These are phyloP conservation scores for Ophiostoma himal-ulmi DNA, from an alignment of 2,329 filamentous ascomycete genomes.

Conservation along the genomic window DNA sequence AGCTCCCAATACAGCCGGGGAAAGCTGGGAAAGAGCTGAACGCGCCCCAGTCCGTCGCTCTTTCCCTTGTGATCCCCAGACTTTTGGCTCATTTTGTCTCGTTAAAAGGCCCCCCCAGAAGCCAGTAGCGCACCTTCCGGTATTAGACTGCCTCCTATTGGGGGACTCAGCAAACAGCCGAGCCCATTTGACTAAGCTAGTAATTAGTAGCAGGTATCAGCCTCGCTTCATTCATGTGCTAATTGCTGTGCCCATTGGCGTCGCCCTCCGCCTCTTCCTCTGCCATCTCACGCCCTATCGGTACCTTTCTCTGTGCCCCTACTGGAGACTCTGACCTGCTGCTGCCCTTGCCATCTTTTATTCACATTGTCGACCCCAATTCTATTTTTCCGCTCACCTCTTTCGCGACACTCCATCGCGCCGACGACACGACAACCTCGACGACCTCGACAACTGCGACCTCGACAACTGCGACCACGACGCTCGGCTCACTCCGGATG, in stretches of 20 bases:
- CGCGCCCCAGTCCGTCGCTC: constrained; percentile 12
- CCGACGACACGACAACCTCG: not conserved
- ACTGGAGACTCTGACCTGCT: not conserved
- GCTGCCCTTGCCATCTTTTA: not conserved
- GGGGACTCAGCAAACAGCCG: not conserved
- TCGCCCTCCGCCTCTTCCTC: not conserved
- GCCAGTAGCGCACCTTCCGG: not conserved
- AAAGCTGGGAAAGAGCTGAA: not conserved
- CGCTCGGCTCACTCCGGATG: not conserved
- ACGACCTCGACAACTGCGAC: not conserved
- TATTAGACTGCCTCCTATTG: not conserved
- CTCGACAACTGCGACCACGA: not conserved
- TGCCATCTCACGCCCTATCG: not conserved
- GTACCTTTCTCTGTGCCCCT: not conserved
- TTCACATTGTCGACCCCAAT: not conserved
- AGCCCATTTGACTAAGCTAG: not conserved
- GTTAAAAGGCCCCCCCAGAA: not conserved
- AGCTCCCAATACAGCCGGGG: not conserved
- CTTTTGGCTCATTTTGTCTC: not conserved
- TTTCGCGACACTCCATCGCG: constrained; percentile 8
- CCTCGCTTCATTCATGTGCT: constrained; percentile 8
- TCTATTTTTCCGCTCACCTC: constrained; percentile 9
- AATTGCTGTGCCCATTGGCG: not conserved
- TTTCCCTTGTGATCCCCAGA: constrained; percentile 20
- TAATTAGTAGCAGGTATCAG: not conserved